phyloP scores from a whole-genome alignment of 805 yeast species.

The Saturnispora sanitii region DNA sequence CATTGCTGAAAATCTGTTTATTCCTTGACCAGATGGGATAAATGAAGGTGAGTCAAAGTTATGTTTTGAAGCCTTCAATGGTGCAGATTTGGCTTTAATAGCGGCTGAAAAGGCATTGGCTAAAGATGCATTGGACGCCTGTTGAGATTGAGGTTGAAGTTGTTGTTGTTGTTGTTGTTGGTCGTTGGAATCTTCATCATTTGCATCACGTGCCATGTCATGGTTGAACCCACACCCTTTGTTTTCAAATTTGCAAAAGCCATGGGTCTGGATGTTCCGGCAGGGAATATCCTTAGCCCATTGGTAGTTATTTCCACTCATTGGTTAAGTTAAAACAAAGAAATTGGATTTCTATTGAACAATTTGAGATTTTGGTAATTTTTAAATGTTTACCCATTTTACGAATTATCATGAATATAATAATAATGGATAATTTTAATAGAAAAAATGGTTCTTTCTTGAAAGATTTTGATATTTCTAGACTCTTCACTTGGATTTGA shows the following conservation, averaged over 20 bases:
- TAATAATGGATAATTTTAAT: no score
- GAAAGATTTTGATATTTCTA: no score
- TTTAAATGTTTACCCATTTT: no score
- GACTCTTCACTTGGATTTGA: no score
- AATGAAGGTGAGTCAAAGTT: constrained; percentile 48
- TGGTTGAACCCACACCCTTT: constrained; percentile 83
- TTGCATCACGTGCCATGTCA: constrained; percentile 29
- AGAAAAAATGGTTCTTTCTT: no score
- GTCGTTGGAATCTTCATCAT: neutral
- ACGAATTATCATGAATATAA: no score
- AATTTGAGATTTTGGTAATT: no score
- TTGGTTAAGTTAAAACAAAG: neutral
- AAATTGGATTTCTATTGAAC: no score
- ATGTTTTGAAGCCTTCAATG: constrained; percentile 25
- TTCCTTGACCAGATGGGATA: constrained; percentile 31
- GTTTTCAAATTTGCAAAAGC: constrained; percentile 78
- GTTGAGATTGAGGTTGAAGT: constrained; percentile 10
- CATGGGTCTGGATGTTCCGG: constrained; percentile 75
- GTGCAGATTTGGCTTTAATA: constrained; percentile 6
- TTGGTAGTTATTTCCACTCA: constrained; percentile 26
- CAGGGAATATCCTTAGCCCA: constrained; percentile 72
- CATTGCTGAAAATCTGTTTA: constrained; percentile 32
- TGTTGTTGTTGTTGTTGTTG: constrained; percentile 8
- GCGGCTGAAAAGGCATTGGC: constrained; percentile 4
- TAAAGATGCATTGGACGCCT: constrained; percentile 10